Conservation (phyloP, 352 stramenopile genomes). For the Phytophthora kernoviae region DNA sequence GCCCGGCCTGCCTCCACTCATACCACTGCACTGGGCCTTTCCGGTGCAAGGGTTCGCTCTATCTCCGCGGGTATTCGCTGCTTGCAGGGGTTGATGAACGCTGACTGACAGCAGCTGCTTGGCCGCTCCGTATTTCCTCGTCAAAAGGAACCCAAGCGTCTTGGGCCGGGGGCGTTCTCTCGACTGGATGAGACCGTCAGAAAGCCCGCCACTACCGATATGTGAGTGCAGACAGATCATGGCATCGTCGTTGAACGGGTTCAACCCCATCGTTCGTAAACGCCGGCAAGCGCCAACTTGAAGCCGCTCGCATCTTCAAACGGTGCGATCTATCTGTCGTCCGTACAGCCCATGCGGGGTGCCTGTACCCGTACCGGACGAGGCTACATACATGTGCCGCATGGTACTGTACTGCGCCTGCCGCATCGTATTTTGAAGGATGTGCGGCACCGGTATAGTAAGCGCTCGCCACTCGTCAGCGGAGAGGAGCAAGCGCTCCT, state of each 20-base stretch:
- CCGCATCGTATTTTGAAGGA: constrained; percentile 22
- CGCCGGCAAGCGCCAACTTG: constrained; percentile 8
- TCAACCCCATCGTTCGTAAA: constrained; percentile 5
- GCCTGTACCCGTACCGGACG: too few relatives aligned
- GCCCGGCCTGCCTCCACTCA: constrained; percentile 5
- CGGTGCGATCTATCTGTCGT: constrained; percentile 1
- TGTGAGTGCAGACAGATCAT: constrained; percentile 20
- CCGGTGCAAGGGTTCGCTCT: constrained; percentile 22
- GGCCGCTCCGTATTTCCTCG: constrained; percentile 14
- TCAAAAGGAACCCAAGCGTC: constrained; percentile 12
- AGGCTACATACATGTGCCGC: too few relatives aligned
- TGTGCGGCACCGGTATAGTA: constrained; percentile 15
- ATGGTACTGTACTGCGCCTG: constrained; percentile 9
- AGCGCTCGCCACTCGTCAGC: constrained; percentile 11
- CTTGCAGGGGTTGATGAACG: constrained; percentile 17
- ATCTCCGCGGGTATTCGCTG: constrained; percentile 8
- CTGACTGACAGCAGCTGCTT: constrained; percentile 27
- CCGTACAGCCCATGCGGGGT: too few relatives aligned
- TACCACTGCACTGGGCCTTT: constrained; percentile 1
- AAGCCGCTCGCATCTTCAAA: constrained; percentile 16
- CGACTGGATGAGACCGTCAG: constrained; percentile 9
- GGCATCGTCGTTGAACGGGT: constrained; percentile 8
- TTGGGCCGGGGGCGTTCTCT: background rate
- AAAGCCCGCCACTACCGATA: constrained; percentile 17
- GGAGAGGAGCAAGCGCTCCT: constrained; percentile 2